A percentile compares a stretch with the other conserved stretches of the same genome.
Conservation (phyloP, 225 moss, liverwort and hornwort genomes). For the Thuidium tamariscinum region DNA sequence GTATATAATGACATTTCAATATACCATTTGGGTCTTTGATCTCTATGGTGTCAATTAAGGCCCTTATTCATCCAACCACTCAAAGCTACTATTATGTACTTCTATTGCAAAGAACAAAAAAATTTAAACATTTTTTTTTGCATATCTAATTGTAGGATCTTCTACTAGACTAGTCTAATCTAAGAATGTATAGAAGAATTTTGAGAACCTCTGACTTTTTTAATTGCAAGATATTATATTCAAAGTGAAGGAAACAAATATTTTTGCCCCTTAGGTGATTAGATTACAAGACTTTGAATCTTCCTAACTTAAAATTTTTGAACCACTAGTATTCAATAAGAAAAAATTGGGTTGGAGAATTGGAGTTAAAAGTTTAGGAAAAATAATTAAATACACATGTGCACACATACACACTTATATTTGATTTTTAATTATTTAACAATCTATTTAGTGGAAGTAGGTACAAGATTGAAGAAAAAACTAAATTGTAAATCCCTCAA, state of each 20-base stretch:
- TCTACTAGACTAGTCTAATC: neutral
- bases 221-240: neutral
- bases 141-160: neutral
- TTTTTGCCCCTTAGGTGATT: neutral
- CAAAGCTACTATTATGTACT: neutral
- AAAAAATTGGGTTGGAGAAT: neutral
- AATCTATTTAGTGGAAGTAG: neutral
- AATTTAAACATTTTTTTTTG: neutral
- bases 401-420: too few relatives aligned
- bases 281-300: neutral
- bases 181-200: neutral
- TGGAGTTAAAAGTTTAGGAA: neutral
- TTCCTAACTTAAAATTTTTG: neutral
- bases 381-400: too few relatives aligned
- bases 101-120: neutral
- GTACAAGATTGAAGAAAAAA: neutral
- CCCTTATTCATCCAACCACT: neutral
- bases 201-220: neutral
- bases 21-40: fast-evolving
- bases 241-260: fast-evolving
- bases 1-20: neutral
- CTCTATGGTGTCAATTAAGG: fast-evolving
- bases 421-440: neutral
- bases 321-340: fast-evolving
- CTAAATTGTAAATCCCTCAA: neutral